Evolutionary conservation across 176 grass and related monocot genomes (phyloP), one percentile per base, ranked within the genome.

Genomic region (Hsuehochloa calcarea): DNA sequence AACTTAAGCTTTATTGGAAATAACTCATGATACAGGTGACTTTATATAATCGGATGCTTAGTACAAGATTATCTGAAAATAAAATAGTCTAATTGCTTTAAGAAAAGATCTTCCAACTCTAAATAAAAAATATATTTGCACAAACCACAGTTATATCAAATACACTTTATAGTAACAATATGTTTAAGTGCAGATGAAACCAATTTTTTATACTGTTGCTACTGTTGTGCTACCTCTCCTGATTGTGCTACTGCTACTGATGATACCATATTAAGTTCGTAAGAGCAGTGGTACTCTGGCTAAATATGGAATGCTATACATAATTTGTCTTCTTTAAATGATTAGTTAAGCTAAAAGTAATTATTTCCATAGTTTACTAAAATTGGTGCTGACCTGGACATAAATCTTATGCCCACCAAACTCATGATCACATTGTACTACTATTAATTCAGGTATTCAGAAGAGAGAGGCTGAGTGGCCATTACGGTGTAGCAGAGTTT

Each of bases 401-500:
- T 27, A 11, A 64, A 10, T 62, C 5, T 14, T 49, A 50, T 37
- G 3, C 43, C 6, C 10, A 62, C 7, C 35, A 31, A 20, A 86
- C 45, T 39, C 59, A 0, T 4, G 4, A 16, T 0, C 8, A 35
- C 14, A 49, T 13, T 51, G 46, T 26, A n/a, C 11, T 35, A 1
- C 65, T 39, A 65, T 22, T 54, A 22, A 19, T 7, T 40, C 78
- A 92, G 86, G 75, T 92, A 25, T 92, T 92, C 80, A 66, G 86
- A 83, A 89, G 45, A 47, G 90, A 92, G 47, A 68, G 90, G 17
- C 39, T 92, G 34, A 92, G 87, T 3, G 90, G 83, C 4, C 86
- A 92, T 41, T 86, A 92, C 12, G 86, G 86, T 8, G 90, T 89
- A 0, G 60, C 82, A 3, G 78, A 85, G 47, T 89, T 92, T 65